phyloP scores from a whole-genome alignment of 2,329 filamentous ascomycete genomes.

The Cyclaneusma minus region DNA sequence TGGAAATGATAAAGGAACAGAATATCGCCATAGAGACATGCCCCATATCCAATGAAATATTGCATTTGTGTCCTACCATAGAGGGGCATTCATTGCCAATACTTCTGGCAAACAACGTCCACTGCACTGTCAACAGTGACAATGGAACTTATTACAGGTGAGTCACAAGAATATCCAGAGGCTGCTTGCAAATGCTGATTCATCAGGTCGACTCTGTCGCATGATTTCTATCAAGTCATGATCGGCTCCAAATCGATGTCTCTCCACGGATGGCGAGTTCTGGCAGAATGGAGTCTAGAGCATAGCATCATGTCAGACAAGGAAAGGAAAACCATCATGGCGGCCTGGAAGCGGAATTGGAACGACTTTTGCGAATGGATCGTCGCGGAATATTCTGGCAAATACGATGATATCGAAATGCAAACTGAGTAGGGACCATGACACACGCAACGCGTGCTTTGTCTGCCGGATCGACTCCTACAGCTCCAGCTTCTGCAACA shows the following conservation, averaged over 20 bases:
- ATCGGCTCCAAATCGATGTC: conserved; percentile 52
- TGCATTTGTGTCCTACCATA: conserved; percentile 51
- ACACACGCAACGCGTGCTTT: no score
- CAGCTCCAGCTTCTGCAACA: no score
- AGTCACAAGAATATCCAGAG: conserved; percentile 7
- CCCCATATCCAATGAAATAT: conserved; percentile 62
- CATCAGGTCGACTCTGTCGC: conserved; percentile 49
- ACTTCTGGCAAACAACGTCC: conserved; percentile 55
- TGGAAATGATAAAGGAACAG: conserved; percentile 46
- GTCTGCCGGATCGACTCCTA: no score
- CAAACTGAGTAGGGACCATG: no score
- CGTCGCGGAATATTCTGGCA: conserved; percentile 25
- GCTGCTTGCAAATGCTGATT: conserved; percentile 4
- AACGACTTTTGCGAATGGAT: conserved; percentile 38
- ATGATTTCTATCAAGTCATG: conserved; percentile 67
- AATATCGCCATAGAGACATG: conserved; percentile 60
- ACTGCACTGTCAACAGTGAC: conserved; percentile 61
- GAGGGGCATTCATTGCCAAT: conserved; percentile 52
- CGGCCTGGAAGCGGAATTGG: conserved; percentile 41
- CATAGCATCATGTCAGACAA: conserved; percentile 36
- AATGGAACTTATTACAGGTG: conserved; percentile 60
- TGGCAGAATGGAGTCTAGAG: conserved; percentile 45
- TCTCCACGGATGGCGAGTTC: conserved; percentile 56
- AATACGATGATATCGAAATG: no score
- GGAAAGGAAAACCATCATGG: conserved; percentile 23